Percentiles rank a stretch among this genome's conserved stretches.
Conservation (phyloP, 2,329 filamentous ascomycete genomes). For the Sporothrix luriei region DNA sequence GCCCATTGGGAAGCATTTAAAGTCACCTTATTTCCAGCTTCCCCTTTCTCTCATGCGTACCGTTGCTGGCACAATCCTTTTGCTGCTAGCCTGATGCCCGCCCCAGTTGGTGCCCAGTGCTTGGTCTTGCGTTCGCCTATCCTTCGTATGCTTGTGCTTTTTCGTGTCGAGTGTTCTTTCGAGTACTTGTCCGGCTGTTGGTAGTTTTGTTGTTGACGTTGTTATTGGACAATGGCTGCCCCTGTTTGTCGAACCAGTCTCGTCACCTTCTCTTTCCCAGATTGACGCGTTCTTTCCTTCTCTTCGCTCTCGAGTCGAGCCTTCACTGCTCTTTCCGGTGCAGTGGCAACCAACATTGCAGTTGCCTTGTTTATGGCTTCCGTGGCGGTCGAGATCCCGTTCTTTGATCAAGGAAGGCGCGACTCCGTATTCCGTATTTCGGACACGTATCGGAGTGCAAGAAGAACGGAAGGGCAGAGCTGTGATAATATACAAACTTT, state of each 20-base stretch:
- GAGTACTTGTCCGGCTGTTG: slow-evolving; percentile 15
- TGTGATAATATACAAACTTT: neutral
- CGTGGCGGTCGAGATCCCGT: neutral
- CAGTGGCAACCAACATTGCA: slow-evolving; percentile 1
- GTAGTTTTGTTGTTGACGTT: slow-evolving; percentile 11
- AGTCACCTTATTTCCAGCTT: slow-evolving; percentile 5
- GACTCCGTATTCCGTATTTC: slow-evolving; percentile 5
- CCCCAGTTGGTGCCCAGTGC: slow-evolving; percentile 21
- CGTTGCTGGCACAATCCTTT: slow-evolving; percentile 18
- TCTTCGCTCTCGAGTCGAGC: slow-evolving; percentile 12
- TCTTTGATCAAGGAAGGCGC: slow-evolving; percentile 5
- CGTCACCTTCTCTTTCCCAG: neutral
- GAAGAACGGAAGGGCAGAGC: neutral
- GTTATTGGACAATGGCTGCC: slow-evolving; percentile 28
- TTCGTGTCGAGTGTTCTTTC: slow-evolving; percentile 10
- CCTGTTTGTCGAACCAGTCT: neutral
- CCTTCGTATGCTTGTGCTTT: neutral
- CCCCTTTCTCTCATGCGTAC: slow-evolving; percentile 17
- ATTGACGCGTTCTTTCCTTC: slow-evolving; percentile 15
- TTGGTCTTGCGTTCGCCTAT: neutral
- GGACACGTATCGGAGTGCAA: neutral
- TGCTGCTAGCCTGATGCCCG: slow-evolving; percentile 7
- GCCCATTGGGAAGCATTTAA: too few species aligned
- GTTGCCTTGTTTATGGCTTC: slow-evolving; percentile 11
- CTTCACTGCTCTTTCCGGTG: slow-evolving; percentile 8